phyloP scores from a whole-genome alignment of 352 stramenopile genomes.

The Phytopythium sindhum region DNA sequence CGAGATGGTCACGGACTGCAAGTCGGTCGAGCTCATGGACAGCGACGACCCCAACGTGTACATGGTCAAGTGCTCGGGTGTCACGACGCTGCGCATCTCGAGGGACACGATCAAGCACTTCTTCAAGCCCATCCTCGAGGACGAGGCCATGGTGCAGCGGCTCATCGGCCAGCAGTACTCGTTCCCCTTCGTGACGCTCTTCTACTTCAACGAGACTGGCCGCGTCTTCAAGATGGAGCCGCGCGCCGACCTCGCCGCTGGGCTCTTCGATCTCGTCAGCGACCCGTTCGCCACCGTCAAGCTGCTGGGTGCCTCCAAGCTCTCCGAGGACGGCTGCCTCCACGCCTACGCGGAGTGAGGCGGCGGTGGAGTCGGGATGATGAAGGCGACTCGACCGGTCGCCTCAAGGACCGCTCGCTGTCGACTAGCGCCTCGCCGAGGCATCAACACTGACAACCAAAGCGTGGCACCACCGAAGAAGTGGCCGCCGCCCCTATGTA shows the following conservation, averaged over 20 bases:
- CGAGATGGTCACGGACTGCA: slow-evolving; percentile 27
- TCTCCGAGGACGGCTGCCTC: slow-evolving; percentile 48
- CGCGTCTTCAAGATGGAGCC: slow-evolving; percentile 53
- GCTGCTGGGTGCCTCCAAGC: slow-evolving; percentile 44
- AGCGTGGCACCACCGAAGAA: no score
- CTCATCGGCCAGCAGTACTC: slow-evolving; percentile 57
- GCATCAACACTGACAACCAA: no score
- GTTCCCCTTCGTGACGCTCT: slow-evolving; percentile 50
- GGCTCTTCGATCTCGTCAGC: slow-evolving; percentile 47
- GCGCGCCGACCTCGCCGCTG: slow-evolving; percentile 40
- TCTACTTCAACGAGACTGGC: slow-evolving; percentile 49
- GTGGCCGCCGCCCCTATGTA: no score
- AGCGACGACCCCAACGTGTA: slow-evolving; percentile 28
- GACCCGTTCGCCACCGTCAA: slow-evolving; percentile 57
- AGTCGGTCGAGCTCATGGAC: slow-evolving; percentile 34
- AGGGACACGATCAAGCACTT: slow-evolving; percentile 63
- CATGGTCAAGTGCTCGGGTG: slow-evolving; percentile 37
- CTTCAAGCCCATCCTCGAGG: slow-evolving; percentile 47
- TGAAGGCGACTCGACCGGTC: background rate
- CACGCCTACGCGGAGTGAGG: slow-evolving; percentile 39
- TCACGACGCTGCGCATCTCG: slow-evolving; percentile 50
- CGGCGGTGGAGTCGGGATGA: background rate
- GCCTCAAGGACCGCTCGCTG: background rate
- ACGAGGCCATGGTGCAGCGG: slow-evolving; percentile 59
- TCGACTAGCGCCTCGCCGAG: background rate